Conservation (phyloP, 1,284 basidiomycete species). For the Melanopsichium pennsylvanicum region DNA sequence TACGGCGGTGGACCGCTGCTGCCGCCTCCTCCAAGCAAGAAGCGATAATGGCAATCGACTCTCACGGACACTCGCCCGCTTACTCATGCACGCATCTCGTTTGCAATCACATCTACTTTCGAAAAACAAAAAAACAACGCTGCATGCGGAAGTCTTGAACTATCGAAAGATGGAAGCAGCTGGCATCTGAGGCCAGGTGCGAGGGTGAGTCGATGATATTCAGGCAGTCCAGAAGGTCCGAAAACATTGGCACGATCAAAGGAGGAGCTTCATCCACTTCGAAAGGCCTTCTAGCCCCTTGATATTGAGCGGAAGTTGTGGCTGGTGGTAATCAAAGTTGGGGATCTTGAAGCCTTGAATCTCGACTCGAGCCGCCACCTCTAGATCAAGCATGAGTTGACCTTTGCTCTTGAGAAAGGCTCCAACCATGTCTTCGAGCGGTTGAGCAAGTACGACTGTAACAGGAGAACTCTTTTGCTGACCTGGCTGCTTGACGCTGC, state of each 20-base stretch:
- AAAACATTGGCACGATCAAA: neutral
- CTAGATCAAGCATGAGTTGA: slow-evolving; percentile 48
- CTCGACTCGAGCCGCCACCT: slow-evolving; percentile 45
- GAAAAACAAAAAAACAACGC: neutral
- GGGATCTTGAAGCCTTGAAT: slow-evolving; percentile 53
- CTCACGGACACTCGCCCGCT: neutral
- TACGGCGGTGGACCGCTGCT: slow-evolving; percentile 33
- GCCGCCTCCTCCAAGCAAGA: slow-evolving; percentile 52
- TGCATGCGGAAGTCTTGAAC: neutral
- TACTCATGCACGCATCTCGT: neutral
- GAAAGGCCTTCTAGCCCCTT: slow-evolving; percentile 44
- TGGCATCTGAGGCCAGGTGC: too few relatives aligned
- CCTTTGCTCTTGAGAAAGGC: slow-evolving; percentile 54
- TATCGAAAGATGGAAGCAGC: neutral
- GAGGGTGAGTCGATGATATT: too few relatives aligned
- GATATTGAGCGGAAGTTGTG: slow-evolving; percentile 46
- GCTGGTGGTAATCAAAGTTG: slow-evolving; percentile 48
- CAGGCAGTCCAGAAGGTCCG: too few relatives aligned
- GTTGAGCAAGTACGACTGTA: slow-evolving; percentile 41
- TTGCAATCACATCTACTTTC: slow-evolving; percentile 1
- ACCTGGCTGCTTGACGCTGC: slow-evolving; percentile 26
- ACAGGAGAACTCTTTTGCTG: slow-evolving; percentile 36
- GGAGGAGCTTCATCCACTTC: slow-evolving; percentile 46
- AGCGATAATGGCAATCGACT: slow-evolving; percentile 10
- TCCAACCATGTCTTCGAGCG: slow-evolving; percentile 47